Evolutionary conservation across 108 stramenopile species (phyloP).

Genomic region (Chaetoceros muelleri): DNA sequence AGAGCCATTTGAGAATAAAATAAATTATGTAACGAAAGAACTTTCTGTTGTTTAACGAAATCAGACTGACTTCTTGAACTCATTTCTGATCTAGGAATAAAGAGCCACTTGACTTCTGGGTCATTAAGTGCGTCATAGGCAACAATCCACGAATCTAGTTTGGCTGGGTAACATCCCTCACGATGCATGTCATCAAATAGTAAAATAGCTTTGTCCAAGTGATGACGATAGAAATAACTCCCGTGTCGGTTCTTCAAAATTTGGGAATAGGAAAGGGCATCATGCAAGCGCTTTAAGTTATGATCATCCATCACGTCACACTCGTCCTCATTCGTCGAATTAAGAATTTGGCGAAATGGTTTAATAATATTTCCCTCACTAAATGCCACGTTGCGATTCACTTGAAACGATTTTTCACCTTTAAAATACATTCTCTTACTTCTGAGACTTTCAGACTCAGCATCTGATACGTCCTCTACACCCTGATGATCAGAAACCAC

Average conservation of each 20-base stretch:
- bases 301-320: neutral
- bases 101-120: constrained; percentile 2
- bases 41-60: neutral
- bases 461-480: too few species aligned
- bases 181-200: constrained; percentile 7
- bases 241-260: constrained; percentile 3
- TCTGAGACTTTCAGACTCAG: too few species aligned
- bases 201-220: constrained; percentile 18
- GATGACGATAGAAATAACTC: constrained; percentile 19
- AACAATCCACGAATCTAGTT: constrained; percentile 21
- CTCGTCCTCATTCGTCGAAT: neutral
- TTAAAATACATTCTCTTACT: too few species aligned
- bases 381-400: too few species aligned
- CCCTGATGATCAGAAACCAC: too few species aligned
- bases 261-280: neutral
- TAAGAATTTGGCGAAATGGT: too few species aligned
- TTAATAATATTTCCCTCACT: neutral
- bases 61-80: too few species aligned
- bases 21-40: constrained; percentile 2
- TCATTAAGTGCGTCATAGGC: constrained; percentile 16
- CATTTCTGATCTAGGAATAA: neutral
- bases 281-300: neutral
- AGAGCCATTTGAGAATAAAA: constrained; percentile 4
- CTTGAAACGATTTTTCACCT: too few species aligned
- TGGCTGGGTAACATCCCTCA: neutral